A percentile compares a stretch with the other conserved stretches of the same genome.
Evolutionary conservation across 2,329 filamentous ascomycete genomes (phyloP).

Genomic region (Zymoseptoria pseudotritici): DNA sequence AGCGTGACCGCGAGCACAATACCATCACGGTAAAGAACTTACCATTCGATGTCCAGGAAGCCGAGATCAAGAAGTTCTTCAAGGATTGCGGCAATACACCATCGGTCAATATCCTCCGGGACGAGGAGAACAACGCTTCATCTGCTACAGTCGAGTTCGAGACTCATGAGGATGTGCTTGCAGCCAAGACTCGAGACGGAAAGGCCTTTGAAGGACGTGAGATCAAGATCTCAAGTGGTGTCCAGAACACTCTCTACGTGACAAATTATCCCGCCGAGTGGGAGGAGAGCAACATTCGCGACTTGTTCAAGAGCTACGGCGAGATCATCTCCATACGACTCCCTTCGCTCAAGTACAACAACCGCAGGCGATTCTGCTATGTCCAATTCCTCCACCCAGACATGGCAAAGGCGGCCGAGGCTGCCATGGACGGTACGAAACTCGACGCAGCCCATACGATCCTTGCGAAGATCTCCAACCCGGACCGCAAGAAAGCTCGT

Average conservation of each 20-base stretch:
- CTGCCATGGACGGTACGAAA: conserved; percentile 61
- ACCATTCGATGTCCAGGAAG: conserved; percentile 60
- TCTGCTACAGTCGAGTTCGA: conserved; percentile 82
- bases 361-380: conserved; percentile 89
- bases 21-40: conserved; percentile 75
- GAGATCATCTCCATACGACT: conserved; percentile 80
- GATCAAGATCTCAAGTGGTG: conserved; percentile 67
- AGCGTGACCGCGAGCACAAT: conserved; percentile 84
- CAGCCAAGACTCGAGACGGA: conserved; percentile 71
- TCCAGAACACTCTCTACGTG: conserved; percentile 76
- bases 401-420: conserved; percentile 61
- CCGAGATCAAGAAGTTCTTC: conserved; percentile 80
- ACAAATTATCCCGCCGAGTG: conserved; percentile 79
- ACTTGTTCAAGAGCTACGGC: conserved; percentile 65
- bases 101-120: conserved; percentile 59
- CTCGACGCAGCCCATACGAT: conserved; percentile 64
- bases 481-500: conserved; percentile 66
- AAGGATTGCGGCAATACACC: conserved; percentile 81
- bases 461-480: conserved; percentile 76
- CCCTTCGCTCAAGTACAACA: conserved; percentile 84
- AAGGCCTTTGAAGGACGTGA: conserved; percentile 69
- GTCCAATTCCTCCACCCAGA: conserved; percentile 69
- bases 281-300: conserved; percentile 61
- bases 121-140: conserved; percentile 52
- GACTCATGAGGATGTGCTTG: conserved; percentile 68